phyloP scores from a whole-genome alignment of 768 basidiomycete species.

The Boletus eberwhitei region DNA sequence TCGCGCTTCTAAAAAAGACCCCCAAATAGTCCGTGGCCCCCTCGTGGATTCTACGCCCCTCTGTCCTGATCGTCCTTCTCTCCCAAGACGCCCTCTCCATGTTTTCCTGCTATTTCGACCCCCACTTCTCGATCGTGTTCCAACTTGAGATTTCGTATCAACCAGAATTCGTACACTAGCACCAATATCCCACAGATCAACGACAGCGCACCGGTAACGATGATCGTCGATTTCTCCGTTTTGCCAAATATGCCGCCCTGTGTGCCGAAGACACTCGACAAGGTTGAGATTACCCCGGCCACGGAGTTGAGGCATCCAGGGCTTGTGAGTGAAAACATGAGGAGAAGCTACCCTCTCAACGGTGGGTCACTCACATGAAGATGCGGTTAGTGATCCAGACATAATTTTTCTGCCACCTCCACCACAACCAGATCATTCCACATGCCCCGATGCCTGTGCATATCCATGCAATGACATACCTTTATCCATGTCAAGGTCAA shows the following conservation, averaged over 20 bases:
- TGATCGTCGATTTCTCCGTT: slow-evolving; percentile 44
- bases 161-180: slow-evolving; percentile 43
- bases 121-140: slow-evolving; percentile 43
- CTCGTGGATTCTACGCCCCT: not conserved
- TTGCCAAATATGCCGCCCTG: slow-evolving; percentile 45
- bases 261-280: slow-evolving; percentile 48
- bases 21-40: not conserved
- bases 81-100: slow-evolving; percentile 41
- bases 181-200: slow-evolving; percentile 41
- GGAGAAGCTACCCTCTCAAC: not conserved
- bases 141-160: slow-evolving; percentile 40
- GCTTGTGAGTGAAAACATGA: slow-evolving; percentile 28
- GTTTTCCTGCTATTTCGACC: slow-evolving; percentile 39
- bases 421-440: slow-evolving; percentile 61
- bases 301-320: slow-evolving; percentile 57
- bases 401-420: slow-evolving; percentile 57
- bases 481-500: slow-evolving; percentile 19
- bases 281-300: slow-evolving; percentile 53
- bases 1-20: not conserved
- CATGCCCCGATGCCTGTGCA: slow-evolving; percentile 51
- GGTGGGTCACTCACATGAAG: slow-evolving; percentile 43
- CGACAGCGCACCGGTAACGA: slow-evolving; percentile 41
- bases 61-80: not conserved
- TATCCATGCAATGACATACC: slow-evolving; percentile 51
- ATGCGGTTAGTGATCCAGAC: slow-evolving; percentile 56